Evolutionary conservation across 148 eudicot species (phyloP), one percentile per base, ranked within the genome.

Genomic region (Arbutus unedo): DNA sequence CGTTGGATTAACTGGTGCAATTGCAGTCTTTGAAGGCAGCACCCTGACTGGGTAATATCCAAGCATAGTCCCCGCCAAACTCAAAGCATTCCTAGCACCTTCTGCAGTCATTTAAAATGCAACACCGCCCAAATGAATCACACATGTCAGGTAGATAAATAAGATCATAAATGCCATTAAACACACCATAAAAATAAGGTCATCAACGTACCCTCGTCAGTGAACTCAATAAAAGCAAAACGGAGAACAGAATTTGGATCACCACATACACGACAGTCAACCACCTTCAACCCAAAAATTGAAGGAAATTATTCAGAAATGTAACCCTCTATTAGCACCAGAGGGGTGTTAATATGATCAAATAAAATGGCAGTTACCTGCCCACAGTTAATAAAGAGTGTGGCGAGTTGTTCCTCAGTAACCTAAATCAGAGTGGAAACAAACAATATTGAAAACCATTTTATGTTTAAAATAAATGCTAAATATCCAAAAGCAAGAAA

Each of bases 1-100:
- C 31, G 95, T 91, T 44, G 97, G 94, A 86, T 93, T 93, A 41
- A 93, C 97, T 4, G 97, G 97, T 76, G 94, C 95, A 85, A 93
- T 93, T 51, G 95, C 97, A 70, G 97, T 92, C 84, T 92, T 93
- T 54, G 97, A 93, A 82, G 97, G 93, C 80, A 93, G 87, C 84
- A 93, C 95, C 75, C 89, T 89, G 5, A 93, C 90, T 44, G 97
- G 97, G 82, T 93, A 93, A 84, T 66, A 93, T 47, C 97, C 97
- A 71, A 92, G 93, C 92, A 91, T 86, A 4, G 95, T 92, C 43
- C 97, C 95, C 21, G 90, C 86, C 25, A 93, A 87, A 78, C 88
- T 84, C 83, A 93, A 81, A 84, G 97, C 95, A 92, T 86, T 88
- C 81, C 86, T 85, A 81, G 97, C 97, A 84, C 91, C 92, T 81